A percentile compares a stretch with the other conserved stretches of the same genome.
phyloP scores from a whole-genome alignment of 768 basidiomycete species.

The Filobasidium floriforme region DNA sequence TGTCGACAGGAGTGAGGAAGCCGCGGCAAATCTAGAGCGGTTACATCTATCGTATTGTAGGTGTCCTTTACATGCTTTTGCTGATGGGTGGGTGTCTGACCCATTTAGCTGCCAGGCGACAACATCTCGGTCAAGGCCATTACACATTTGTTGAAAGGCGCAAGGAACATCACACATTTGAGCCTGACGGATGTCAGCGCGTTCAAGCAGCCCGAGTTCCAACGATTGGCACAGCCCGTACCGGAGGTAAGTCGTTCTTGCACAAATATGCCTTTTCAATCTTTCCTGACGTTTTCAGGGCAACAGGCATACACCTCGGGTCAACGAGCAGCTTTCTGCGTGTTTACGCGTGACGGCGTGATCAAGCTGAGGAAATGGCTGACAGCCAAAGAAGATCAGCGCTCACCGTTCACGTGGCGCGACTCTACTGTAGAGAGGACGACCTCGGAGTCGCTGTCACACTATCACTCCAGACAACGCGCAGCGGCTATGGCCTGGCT shows the following conservation, averaged over 20 bases:
- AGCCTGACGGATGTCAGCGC: constrained; percentile 94
- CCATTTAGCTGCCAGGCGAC: constrained; percentile 47
- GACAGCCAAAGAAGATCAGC: constrained; percentile 22
- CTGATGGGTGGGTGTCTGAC: background rate
- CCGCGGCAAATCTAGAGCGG: constrained; percentile 74
- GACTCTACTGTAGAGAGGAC: background rate
- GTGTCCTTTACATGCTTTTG: background rate
- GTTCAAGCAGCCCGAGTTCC: constrained; percentile 75
- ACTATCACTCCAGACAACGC: background rate
- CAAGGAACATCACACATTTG: constrained; percentile 87
- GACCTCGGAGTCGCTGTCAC: background rate
- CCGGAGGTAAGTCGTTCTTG: constrained; percentile 58
- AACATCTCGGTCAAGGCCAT: constrained; percentile 86
- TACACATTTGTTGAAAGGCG: constrained; percentile 75
- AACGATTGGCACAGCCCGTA: constrained; percentile 79
- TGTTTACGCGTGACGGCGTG: constrained; percentile 90
- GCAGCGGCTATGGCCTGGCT: background rate
- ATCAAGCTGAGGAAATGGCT: constrained; percentile 71
- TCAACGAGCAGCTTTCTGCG: constrained; percentile 86
- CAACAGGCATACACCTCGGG: constrained; percentile 78
- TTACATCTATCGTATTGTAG: constrained; percentile 90
- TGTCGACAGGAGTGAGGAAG: constrained; percentile 54
- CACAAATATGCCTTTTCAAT: background rate
- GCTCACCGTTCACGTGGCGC: background rate
- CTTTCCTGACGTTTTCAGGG: background rate